Conservation (phyloP, 129 eudicot species). For the Kitagawia praeruptora region DNA sequence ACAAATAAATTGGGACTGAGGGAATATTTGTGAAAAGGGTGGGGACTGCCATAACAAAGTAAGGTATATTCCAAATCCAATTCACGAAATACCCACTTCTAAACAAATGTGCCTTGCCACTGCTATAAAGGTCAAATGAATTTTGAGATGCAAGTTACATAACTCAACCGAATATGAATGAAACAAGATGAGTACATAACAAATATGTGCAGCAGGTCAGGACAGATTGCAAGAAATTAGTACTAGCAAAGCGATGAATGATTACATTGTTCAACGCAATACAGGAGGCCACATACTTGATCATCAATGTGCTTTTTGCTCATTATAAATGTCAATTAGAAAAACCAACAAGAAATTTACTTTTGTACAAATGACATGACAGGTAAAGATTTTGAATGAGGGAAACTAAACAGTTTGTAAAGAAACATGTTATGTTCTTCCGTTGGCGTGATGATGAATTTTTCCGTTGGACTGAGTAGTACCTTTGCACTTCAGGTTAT, state of each 20-base stretch:
- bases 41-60: not conserved
- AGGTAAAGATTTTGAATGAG: not conserved
- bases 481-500: conserved; percentile 6
- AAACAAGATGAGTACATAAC: not conserved
- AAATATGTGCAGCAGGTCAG: not conserved
- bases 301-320: not conserved
- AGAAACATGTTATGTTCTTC: conserved; percentile 8
- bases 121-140: not conserved
- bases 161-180: not conserved
- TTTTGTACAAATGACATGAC: conserved; percentile 8
- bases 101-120: not conserved
- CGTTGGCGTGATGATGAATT: conserved; percentile 6
- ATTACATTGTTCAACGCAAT: conserved; percentile 4
- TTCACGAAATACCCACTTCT: not conserved
- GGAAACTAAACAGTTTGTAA: not conserved
- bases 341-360: conserved; percentile 8
- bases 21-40: no score
- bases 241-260: not conserved
- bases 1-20: no score
- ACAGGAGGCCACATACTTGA: conserved; percentile 8
- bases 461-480: conserved; percentile 8
- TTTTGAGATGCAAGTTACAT: not conserved
- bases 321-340: conserved; percentile 4
- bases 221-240: not conserved
- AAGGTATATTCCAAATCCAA: not conserved